These are phyloP conservation scores for Hortaea werneckii DNA, from an alignment of 2,329 filamentous ascomycete species.

Conservation along the genomic window DNA sequence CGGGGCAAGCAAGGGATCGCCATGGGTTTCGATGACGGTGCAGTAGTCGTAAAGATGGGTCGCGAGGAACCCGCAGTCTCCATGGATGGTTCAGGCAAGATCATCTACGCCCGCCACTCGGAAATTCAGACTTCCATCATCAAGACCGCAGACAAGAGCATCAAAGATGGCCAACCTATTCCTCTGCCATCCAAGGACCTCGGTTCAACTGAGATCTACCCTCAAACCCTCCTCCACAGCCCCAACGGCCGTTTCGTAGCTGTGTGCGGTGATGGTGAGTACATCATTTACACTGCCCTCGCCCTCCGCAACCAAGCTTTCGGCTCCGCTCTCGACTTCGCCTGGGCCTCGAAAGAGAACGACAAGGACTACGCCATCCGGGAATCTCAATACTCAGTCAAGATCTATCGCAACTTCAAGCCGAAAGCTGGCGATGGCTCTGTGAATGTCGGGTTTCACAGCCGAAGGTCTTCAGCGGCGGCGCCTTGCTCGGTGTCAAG, in stretches of 20 bases:
- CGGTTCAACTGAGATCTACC: conserved; percentile 92
- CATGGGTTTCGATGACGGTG: conserved; percentile 94
- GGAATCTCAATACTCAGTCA: conserved; percentile 86
- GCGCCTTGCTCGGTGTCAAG: conserved; percentile 84
- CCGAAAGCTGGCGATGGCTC: conserved; percentile 65
- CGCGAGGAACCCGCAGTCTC: conserved; percentile 94
- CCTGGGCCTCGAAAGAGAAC: conserved; percentile 93
- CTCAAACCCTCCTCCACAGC: conserved; percentile 89
- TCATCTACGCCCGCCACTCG: conserved; percentile 92
- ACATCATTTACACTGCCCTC: conserved; percentile 95
- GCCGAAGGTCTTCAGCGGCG: conserved; percentile 84
- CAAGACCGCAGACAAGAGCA: conserved; percentile 71
- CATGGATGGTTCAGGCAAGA: conserved; percentile 91
- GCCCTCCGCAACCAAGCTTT: conserved; percentile 98
- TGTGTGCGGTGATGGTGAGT: conserved; percentile 91
- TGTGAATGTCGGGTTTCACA: conserved; percentile 84
- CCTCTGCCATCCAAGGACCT: conserved; percentile 85
- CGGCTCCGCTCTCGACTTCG: conserved; percentile 88
- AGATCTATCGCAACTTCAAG: conserved; percentile 96
- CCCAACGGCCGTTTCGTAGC: conserved; percentile 86
- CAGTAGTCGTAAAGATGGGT: conserved; percentile 95
- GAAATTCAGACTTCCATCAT: conserved; percentile 93
- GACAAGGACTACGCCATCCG: conserved; percentile 97
- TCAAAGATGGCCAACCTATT: conserved; percentile 86
- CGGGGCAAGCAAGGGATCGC: conserved; percentile 89